Evolutionary conservation across 495 filamentous ascomycete species (phyloP).

Genomic region (Margaritispora aquatica): DNA sequence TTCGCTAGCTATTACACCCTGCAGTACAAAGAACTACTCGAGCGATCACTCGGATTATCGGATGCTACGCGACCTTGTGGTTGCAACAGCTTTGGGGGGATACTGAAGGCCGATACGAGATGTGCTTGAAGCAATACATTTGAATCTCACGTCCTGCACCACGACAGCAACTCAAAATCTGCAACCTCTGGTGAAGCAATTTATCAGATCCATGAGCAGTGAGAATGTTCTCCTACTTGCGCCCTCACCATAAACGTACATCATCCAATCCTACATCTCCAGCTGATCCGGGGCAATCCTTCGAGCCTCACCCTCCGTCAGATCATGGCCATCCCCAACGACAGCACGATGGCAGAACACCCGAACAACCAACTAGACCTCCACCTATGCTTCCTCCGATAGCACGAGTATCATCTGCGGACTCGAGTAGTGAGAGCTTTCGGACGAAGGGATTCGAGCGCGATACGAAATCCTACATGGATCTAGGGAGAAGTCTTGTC

Average conservation of each 20-base stretch:
- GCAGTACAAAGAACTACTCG: neutral
- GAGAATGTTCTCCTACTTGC: conserved; percentile 47
- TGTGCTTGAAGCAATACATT: neutral
- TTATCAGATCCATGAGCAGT: neutral
- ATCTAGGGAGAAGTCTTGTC: conserved; percentile 6
- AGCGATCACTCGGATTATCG: neutral
- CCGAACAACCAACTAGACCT: conserved; percentile 2
- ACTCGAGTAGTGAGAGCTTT: conserved; percentile 9
- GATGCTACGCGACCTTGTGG: neutral
- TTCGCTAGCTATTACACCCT: neutral
- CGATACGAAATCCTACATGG: conserved; percentile 15
- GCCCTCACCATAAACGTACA: conserved; percentile 42
- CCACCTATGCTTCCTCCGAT: conserved; percentile 40
- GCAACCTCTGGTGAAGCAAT: neutral
- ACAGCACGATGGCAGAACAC: conserved; percentile 9
- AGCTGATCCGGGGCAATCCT: conserved; percentile 32
- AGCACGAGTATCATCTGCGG: conserved; percentile 36
- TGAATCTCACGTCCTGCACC: neutral
- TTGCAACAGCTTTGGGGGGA: neutral
- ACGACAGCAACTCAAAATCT: neutral
- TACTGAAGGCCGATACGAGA: neutral
- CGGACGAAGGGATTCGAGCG: conserved; percentile 6
- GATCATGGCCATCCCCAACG: conserved; percentile 21
- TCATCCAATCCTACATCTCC: conserved; percentile 48
- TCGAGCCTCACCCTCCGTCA: conserved; percentile 32